Base-by-base conservation (phyloP, 768 basidiomycete species). In the Pseudohyphozyma bogoriensis region DNA sequence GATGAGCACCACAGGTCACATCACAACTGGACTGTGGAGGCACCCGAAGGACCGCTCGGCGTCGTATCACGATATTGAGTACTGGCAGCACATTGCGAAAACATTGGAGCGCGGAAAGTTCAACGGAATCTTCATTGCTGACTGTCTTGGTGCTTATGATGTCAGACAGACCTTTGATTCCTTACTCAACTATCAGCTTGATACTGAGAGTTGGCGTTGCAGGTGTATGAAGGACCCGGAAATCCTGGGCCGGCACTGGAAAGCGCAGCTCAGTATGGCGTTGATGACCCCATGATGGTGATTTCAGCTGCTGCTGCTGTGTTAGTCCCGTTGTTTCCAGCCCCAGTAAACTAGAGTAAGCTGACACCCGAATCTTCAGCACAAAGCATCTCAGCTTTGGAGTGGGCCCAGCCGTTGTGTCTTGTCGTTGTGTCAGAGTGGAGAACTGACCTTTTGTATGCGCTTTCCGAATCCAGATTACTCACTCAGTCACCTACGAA, bases 21-120 rank as follows among this genome's bases (percentile, higher is more conserved):
- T 22, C 8, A 22, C 40, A 2, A 18, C 40, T 4, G 40, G 40
- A 42, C 40, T 42, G 20, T 42, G 40, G 40, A 42, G 24, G 40
- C 40, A 42, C 40, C 40, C 40, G 4, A 42, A 42, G 2, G 40
- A 42, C 24, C 40, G 40, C 15, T 42, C 40, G 20, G 40, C 40
- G 20, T 22, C 20, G 20, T 42, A 42, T n/a, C 40, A 42, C 40
- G 40, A 42, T n/a, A 42, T 42, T 16, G 40, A 42, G 36, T 50
- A 50, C 36, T 58, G 56, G 56, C 49, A 45, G 46, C 35, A 50
- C 31, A 20, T 49, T n/a, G 56, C 56, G 18, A 58, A 58, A 47
- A 31, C 50, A 4, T 33, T 50, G 26, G 56, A 58, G 36, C 32
- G 39, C 18, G 56, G 56, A 16, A 58, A 58, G 56, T 39, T 49